These are phyloP conservation scores for Fusarium torreyae DNA, from an alignment of 2,329 filamentous ascomycete genomes.

Conservation along the genomic window DNA sequence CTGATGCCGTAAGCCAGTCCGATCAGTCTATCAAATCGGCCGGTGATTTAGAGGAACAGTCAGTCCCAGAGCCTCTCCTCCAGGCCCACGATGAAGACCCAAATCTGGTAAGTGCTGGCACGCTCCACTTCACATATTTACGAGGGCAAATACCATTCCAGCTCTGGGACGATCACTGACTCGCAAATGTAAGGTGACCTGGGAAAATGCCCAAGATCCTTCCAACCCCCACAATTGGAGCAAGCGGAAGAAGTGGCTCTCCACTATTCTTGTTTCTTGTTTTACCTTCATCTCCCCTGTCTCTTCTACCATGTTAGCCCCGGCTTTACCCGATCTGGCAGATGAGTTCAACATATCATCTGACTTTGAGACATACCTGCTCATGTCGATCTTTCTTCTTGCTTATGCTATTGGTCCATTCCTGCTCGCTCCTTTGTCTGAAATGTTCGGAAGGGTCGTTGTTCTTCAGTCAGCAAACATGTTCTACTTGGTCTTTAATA, in stretches of 20 bases:
- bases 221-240: constrained; percentile 64
- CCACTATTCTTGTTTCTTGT: constrained; percentile 55
- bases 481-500: constrained; percentile 69
- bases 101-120: constrained; percentile 38
- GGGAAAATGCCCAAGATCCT: constrained; percentile 62
- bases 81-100: constrained; percentile 32
- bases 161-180: background rate
- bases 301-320: constrained; percentile 66
- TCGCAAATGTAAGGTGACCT: constrained; percentile 52
- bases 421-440: constrained; percentile 66
- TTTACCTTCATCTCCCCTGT: constrained; percentile 71
- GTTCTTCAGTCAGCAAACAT: constrained; percentile 63
- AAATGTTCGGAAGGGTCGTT: constrained; percentile 64
- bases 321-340: constrained; percentile 61
- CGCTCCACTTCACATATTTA: background rate
- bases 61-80: constrained; percentile 20
- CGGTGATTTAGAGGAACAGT: constrained; percentile 22
- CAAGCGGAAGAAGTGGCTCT: constrained; percentile 53
- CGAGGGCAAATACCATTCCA: background rate
- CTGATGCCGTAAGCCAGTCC: constrained; percentile 4
- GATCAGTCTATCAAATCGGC: background rate
- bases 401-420: constrained; percentile 69
- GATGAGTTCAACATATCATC: constrained; percentile 61
- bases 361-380: constrained; percentile 62
- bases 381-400: constrained; percentile 73